Evolutionary conservation across 176 grass and related monocot genomes (phyloP), one percentile per base, ranked within the genome.

Genomic region (Aechmea fasciata): DNA sequence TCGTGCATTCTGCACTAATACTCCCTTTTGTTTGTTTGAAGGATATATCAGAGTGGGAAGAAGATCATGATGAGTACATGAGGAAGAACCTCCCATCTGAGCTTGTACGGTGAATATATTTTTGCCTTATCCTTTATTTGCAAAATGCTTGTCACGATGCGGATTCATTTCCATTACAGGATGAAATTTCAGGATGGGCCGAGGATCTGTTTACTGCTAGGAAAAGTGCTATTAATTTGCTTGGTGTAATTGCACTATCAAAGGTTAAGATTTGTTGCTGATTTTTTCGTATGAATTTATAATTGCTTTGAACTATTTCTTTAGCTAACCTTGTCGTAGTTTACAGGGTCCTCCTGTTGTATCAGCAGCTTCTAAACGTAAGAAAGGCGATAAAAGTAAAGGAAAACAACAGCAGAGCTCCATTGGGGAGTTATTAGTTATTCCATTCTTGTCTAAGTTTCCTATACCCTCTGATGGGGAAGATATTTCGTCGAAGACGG

Each of bases 201-300:
- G 91, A 88, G 75, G 88, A 91, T 85, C 81, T 96, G 73, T 96
- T 96, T 80, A 91, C 88, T 53, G 82, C 88, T 29, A 91, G 88
- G 72, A 96, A 91, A 86, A 96, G 88, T 75, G 91, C 91, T 51
- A 96, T 91, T 68, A 96, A 91, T 91, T 77, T 91, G 71, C 88
- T 96, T 80, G 85, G 91, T 74, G 83, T 88, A 76, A 84, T 96
- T 80, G 83, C 92, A 19, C 75, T 88, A 67, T 91, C 92, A 59
- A 96, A 88, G 92, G 92, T 96, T 71, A 9, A 70, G 41, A 18
- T 79, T 80, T 50, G 33, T 41, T 33, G 33, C 33, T 41, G 33
- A 41, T 41, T 41, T 41, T 41, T 41, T 41, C 33, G 6, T 41
- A 41, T 41, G 4, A 41, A 41, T 6, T 41, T 41, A 6, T 41